Evolutionary conservation across 2,329 filamentous ascomycete genomes (phyloP).

Genomic region (Ophiocordyceps polyrhachis-furcata): DNA sequence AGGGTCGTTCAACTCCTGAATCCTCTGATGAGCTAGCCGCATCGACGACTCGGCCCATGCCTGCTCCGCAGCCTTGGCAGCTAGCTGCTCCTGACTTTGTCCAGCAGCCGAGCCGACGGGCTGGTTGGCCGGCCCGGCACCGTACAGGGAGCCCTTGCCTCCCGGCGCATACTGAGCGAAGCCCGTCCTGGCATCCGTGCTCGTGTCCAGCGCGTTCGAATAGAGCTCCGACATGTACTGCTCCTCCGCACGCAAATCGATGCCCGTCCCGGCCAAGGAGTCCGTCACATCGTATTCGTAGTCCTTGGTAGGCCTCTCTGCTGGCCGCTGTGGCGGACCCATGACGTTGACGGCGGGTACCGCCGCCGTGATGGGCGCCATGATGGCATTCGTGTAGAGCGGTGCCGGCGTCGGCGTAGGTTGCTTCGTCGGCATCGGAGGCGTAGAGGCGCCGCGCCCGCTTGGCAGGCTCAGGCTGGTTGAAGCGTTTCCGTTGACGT

Average conservation of each 20-base stretch:
- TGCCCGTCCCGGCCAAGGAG: slow-evolving; percentile 65
- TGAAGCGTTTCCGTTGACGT: slow-evolving; percentile 19
- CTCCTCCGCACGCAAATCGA: slow-evolving; percentile 75
- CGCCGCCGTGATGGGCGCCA: slow-evolving; percentile 10
- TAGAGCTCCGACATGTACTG: slow-evolving; percentile 57
- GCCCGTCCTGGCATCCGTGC: slow-evolving; percentile 29
- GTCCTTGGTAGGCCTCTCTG: slow-evolving; percentile 43
- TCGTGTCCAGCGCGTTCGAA: slow-evolving; percentile 27
- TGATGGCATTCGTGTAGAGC: slow-evolving; percentile 12
- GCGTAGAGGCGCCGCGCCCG: slow-evolving; percentile 13
- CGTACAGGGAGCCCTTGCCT: slow-evolving; percentile 39
- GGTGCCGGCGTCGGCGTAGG: slow-evolving; percentile 7
- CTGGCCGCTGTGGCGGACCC: slow-evolving; percentile 41
- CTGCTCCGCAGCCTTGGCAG: slow-evolving; percentile 44
- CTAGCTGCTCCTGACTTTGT: slow-evolving; percentile 41
- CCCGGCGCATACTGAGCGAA: slow-evolving; percentile 32
- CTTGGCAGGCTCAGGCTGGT: slow-evolving; percentile 17
- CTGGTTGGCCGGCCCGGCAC: slow-evolving; percentile 47
- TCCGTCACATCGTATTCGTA: slow-evolving; percentile 61
- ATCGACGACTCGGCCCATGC: slow-evolving; percentile 49
- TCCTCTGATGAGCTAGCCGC: slow-evolving; percentile 37
- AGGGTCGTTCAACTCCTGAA: slow-evolving; percentile 53
- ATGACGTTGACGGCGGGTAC: slow-evolving; percentile 19
- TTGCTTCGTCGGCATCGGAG: slow-evolving; percentile 15
- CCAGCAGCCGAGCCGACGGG: slow-evolving; percentile 26